Conservation (phyloP, 306 rosid species). For the Cucumis melo region DNA sequence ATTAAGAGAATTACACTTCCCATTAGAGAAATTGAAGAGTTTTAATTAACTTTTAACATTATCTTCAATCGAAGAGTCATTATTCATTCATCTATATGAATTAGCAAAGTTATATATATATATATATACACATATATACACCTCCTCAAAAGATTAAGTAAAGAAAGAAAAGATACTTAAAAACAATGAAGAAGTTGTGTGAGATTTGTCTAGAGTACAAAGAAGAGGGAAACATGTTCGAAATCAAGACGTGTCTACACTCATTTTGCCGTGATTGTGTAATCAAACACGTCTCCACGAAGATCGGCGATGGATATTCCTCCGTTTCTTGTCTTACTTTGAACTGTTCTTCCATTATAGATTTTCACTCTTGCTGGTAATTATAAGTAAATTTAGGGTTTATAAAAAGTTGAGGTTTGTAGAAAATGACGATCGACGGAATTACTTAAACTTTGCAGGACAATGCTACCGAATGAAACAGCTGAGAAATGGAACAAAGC, state of each 20-base stretch:
- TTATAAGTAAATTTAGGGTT: too few species aligned
- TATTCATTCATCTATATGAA: neutral
- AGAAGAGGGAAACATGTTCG: conserved; percentile 17
- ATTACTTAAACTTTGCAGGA: neutral
- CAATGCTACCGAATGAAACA: conserved; percentile 19
- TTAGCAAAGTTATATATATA: too few species aligned
- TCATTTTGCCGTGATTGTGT: conserved; percentile 38
- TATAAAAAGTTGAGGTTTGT: too few species aligned
- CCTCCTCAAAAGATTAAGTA: too few species aligned
- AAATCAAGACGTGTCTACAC: conserved; percentile 23
- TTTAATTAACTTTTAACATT: neutral
- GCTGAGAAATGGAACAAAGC: conserved; percentile 32
- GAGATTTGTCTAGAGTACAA: conserved; percentile 35
- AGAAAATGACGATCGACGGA: too few species aligned
- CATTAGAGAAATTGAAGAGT: neutral
- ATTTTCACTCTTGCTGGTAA: conserved; percentile 25
- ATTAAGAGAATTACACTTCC: neutral
- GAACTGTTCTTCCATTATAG: conserved; percentile 22
- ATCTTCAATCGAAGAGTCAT: neutral
- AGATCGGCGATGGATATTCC: conserved; percentile 26
- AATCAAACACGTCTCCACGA: conserved; percentile 32
- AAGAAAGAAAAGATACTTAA: too few species aligned
- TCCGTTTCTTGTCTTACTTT: conserved; percentile 34
- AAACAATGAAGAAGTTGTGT: conserved; percentile 7
- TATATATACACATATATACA: too few species aligned